Base-by-base conservation (phyloP, 2,329 filamentous ascomycete genomes). In the Colletotrichum somersetense region DNA sequence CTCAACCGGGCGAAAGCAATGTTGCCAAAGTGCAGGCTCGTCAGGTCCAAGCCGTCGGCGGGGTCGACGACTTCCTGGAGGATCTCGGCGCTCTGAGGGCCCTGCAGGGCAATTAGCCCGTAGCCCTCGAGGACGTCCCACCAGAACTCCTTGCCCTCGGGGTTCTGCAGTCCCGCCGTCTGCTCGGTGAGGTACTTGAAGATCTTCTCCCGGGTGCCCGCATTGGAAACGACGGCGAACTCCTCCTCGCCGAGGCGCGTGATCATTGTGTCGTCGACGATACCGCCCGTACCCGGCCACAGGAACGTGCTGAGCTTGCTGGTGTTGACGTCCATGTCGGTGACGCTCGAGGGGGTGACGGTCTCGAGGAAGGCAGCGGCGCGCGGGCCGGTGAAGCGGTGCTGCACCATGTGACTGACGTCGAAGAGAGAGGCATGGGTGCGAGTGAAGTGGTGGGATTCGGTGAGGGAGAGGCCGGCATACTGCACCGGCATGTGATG, bases 191-290 rank as follows among this genome's bases (percentile, higher is more conserved):
- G 83, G 82, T 95, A 98, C 63, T 86, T 88, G 73, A 93, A 86
- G 82, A 98, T 96, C 84, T 98, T 98, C 58, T 95, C 92, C 66
- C 95, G 89, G 82, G 95, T 97, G 48, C 91, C 96, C 35, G 96
- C 96, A 81, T 99, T 99, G 75, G 95, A 97, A 73, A 99, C 96
- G 70, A 98, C 91, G 83, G 98, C 97, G 85, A 95, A 98, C 66
- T 88, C 83, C 71, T 94, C 89, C 67, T 88, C 86, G 35, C 86
- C 88, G n/a, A 97, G 87, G 73, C 92, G 89, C 7, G 95, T 97
- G 78, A 99, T 91, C 77, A 99, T 92, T 5, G 93, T 95, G 83
- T 99, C 96, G 80, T 99, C 96, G 61, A 97, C 91, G 76, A 99
- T 98, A 62, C 96, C 96, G 53, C 96, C 96, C 0, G 91, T 95